Evolutionary conservation across 2,329 filamentous ascomycete genomes (phyloP), one percentile per base, ranked within the genome.

Genomic region (Fusarium sp.): DNA sequence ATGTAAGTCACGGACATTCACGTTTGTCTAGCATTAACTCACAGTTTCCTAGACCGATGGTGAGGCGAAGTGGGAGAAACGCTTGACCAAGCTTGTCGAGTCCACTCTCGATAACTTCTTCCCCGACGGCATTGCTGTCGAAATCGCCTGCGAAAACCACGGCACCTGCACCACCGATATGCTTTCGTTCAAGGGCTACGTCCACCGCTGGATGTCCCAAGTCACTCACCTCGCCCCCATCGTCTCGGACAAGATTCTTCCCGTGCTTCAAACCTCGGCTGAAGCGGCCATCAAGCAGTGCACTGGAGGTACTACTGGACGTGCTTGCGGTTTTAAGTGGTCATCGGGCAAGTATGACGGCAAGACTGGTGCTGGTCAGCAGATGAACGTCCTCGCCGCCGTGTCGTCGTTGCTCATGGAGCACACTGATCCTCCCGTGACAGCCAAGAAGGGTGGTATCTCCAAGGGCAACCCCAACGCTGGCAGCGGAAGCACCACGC

Each of bases 91-190:
- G 57, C 78, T 85, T 8, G 71, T 84, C 31, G 76, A 83, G 14
- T 75, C 80, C 52, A 82, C 86, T 0, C 73, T 84, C 22, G 71
- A 80, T n/a, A 81, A 81, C 11, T 91, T 91, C 78, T 91, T 91
- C 82, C 84, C 85, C 41, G 82, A 87, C 35, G 86, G 86, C 58
- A 85, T 92, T 74, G 89, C 92, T 78, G 86, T 85, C 52, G 92
- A 94, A 79, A 82, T 87, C 20, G 86, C 90, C 7, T 94, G 92
- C 81, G 91, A 93, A 74, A 76, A 78, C 48, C 82, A 84, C 7
- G 78, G 77, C 37, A 88, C 84, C 5, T 94, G 92, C 83, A 89
- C 89, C 73, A 87, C 86, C 50, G 92, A 93, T 74, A 90, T 92
- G 82, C 83, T 88, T 67, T 88, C 88, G 7, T 92, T 91, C 85